These are phyloP conservation scores for Purshia tridentata DNA, from an alignment of 306 rosid genomes.

Conservation along the genomic window DNA sequence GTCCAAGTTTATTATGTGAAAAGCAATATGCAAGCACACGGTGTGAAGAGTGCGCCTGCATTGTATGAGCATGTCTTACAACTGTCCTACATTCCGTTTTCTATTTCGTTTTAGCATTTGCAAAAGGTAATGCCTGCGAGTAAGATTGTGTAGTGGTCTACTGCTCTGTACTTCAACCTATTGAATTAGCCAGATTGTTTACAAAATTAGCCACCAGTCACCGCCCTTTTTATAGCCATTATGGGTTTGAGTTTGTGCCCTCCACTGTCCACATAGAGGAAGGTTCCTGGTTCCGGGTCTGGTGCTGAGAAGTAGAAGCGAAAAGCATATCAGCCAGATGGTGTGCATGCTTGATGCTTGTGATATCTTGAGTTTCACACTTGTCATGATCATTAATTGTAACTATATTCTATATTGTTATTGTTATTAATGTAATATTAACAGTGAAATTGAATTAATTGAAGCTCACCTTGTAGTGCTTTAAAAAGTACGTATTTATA, in stretches of 20 bases:
- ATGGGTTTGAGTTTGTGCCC: not conserved
- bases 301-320: too few relatives aligned
- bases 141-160: too few relatives aligned
- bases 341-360: not conserved
- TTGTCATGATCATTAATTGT: not conserved
- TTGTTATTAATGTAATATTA: not conserved
- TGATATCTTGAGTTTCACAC: not conserved
- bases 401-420: not conserved
- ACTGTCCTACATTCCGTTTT: constrained; percentile 17
- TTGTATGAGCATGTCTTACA: constrained; percentile 2
- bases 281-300: too few relatives aligned
- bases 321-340: not conserved
- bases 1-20: not conserved
- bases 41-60: not conserved
- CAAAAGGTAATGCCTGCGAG: too few relatives aligned
- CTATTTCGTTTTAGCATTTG: too few relatives aligned
- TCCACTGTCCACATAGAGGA: too few relatives aligned
- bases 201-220: not conserved
- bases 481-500: too few relatives aligned
- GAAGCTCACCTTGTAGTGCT: too few relatives aligned
- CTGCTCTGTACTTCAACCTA: not conserved
- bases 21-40: not conserved
- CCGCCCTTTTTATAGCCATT: not conserved
- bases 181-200: not conserved
- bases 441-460: too few relatives aligned